Evolutionary conservation across 441 rosid species (phyloP).

Genomic region (Viola pubescens): DNA sequence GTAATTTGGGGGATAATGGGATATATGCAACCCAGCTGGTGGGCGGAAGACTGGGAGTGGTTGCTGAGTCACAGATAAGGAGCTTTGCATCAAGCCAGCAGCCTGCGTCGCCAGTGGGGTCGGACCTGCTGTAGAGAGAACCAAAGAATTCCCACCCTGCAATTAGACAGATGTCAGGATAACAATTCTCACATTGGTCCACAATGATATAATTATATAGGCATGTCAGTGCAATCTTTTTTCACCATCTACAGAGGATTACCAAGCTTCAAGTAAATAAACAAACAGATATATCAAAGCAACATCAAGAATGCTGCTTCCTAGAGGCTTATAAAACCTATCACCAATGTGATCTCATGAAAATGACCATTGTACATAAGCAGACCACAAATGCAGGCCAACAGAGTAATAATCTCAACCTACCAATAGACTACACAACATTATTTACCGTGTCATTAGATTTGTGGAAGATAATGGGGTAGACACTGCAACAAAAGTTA

Average conservation of each 20-base stretch:
- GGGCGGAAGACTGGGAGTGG: slow-evolving; percentile 76
- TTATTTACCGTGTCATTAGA: too few species aligned
- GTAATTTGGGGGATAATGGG: slow-evolving; percentile 84
- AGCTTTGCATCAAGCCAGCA: slow-evolving; percentile 73
- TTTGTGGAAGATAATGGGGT: too few species aligned
- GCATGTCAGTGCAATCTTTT: neutral
- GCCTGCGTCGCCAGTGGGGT: slow-evolving; percentile 70
- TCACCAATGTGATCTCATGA: too few species aligned
- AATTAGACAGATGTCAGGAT: slow-evolving; percentile 26
- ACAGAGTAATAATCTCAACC: too few species aligned
- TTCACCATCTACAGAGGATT: neutral
- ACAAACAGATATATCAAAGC: neutral
- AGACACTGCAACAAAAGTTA: too few species aligned
- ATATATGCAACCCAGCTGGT: slow-evolving; percentile 69
- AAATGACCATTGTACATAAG: too few species aligned
- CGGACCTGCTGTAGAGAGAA: slow-evolving; percentile 59
- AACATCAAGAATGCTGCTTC: too few species aligned
- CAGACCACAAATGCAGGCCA: too few species aligned
- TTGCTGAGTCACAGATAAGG: slow-evolving; percentile 72
- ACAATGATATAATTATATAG: too few species aligned
- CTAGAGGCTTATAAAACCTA: too few species aligned
- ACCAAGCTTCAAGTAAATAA: neutral
- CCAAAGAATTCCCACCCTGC: slow-evolving; percentile 75
- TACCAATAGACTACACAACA: too few species aligned
- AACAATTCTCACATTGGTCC: slow-evolving; percentile 2